phyloP scores from a whole-genome alignment of 2,329 filamentous ascomycete genomes.

The Colletotrichum cereale region DNA sequence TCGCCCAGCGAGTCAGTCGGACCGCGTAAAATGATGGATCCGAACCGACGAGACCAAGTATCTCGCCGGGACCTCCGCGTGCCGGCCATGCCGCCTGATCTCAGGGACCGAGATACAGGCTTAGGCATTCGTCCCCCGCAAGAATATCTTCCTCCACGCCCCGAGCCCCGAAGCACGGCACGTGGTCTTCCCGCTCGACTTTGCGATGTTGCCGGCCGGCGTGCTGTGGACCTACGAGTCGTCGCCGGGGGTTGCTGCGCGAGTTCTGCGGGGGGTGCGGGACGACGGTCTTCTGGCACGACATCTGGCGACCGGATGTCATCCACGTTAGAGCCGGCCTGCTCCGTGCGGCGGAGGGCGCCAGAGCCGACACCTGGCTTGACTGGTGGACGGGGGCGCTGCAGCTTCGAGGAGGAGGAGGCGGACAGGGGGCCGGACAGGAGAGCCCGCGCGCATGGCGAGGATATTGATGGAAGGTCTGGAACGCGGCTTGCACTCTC shows the following conservation, averaged over 20 bases:
- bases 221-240: constrained; percentile 67
- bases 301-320: constrained; percentile 63
- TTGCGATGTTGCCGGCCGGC: constrained; percentile 50
- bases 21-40: constrained; percentile 72
- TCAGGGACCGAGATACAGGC: constrained; percentile 74
- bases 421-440: constrained; percentile 48
- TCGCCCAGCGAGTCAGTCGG: constrained; percentile 45
- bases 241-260: constrained; percentile 65
- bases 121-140: constrained; percentile 75
- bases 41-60: constrained; percentile 62
- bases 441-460: constrained; percentile 46
- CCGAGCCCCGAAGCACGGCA: background rate
- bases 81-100: constrained; percentile 70
- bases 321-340: constrained; percentile 75
- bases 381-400: constrained; percentile 70
- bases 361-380: constrained; percentile 69
- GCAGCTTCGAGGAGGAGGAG: constrained; percentile 73
- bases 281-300: constrained; percentile 74
- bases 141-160: constrained; percentile 64
- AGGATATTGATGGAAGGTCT: constrained; percentile 46
- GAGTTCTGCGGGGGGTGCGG: constrained; percentile 74
- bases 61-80: constrained; percentile 71
- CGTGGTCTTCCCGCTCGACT: constrained; percentile 49
- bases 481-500: constrained; percentile 44
- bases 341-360: constrained; percentile 63